Evolutionary conservation across 345 rosid genomes (phyloP).

Genomic region (Eucalyptus brandiana): DNA sequence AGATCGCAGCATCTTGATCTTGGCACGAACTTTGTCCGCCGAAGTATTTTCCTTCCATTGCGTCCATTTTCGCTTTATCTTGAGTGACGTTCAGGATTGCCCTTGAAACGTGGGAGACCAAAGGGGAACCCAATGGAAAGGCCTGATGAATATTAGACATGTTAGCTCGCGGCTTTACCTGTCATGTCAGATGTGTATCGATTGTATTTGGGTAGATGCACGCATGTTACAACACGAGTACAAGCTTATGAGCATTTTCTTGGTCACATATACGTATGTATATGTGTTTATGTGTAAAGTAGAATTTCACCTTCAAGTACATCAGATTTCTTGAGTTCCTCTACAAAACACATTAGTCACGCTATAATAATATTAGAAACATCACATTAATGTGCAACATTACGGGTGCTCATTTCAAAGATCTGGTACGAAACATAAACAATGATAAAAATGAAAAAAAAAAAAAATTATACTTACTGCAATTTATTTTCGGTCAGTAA

Average conservation of each 20-base stretch:
- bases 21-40: background rate
- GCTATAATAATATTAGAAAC: background rate
- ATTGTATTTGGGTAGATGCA: background rate
- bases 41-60: background rate
- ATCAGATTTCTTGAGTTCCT: background rate
- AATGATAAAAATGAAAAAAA: background rate
- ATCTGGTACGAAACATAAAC: background rate
- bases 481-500: background rate
- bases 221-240: background rate
- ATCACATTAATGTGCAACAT: background rate
- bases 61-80: background rate
- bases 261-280: background rate
- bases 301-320: background rate
- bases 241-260: background rate
- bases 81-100: slow-evolving; percentile 30
- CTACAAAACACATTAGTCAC: background rate
- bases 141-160: background rate
- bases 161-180: background rate
- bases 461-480: background rate
- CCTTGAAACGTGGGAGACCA: slow-evolving; percentile 19
- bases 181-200: background rate
- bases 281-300: background rate
- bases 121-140: slow-evolving; percentile 18
- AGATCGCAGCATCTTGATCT: background rate
- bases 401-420: background rate